Base-by-base conservation (phyloP, 441 rosid genomes). In the Pelargonium citronellum region DNA sequence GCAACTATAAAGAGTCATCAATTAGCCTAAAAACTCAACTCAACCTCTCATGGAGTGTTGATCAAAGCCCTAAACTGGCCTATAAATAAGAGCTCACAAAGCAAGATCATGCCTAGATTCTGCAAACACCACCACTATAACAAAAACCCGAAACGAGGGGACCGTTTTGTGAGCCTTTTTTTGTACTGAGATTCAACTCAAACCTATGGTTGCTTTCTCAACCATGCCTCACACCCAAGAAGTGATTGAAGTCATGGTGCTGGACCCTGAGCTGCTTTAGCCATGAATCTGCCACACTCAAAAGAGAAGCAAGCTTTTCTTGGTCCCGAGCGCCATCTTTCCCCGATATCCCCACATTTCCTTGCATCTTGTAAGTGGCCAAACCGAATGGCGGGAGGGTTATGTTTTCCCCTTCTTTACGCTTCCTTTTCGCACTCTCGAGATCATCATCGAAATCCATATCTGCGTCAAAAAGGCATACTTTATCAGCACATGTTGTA, bases 201-300 rank as follows among this genome's bases (percentile, higher is more conserved):
- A 27, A 27, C 30, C 30, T 27, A 3, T 13, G 2, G 60, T 53
- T 37, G 43, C 73, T 27, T 62, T 72, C 68, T 77, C 75, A 92
- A 82, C 90, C 91, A 83, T 85, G 85, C 74, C 89, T 78, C 69
- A 83, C 83, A 75, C 89, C 91, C 46, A 75, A 83, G 82, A 92
- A 95, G 85, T 88, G 89, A 81, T 86, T 86, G 84, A 87, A 95
- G 87, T 95, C 99, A 62, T 89, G 97, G 84, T 95, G 99, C 78
- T 90, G 98, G 74, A 91, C 97, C 85, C 85, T 80, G 13, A 95
- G 87, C 70, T 95, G 98, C 87, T 91, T 95, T 3, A 95, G 87
- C 99, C 99, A 95, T 13, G 99, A 95, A 82, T 95, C 96, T 0
- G 99, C 98, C 76, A 95, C 97, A 37, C 98, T 87, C 72, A 83